These are phyloP conservation scores for Pythium sukuiense DNA, from an alignment of 352 stramenopile genomes.

Conservation along the genomic window DNA sequence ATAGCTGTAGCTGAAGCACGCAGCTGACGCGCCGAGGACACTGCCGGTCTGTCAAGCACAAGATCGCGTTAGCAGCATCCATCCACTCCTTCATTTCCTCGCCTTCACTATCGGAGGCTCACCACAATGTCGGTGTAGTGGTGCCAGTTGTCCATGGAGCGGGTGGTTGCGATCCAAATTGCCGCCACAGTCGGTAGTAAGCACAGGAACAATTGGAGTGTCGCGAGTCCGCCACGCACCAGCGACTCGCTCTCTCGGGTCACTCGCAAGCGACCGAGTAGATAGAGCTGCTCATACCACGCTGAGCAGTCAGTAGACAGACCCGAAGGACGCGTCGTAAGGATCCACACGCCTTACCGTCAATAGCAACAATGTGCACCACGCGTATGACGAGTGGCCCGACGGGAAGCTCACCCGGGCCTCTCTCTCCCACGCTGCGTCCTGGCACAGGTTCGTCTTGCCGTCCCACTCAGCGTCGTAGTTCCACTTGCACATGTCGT, in stretches of 20 bases:
- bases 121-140: constrained; percentile 83
- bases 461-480: constrained; percentile 70
- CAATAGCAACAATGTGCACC: constrained; percentile 69
- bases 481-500: constrained; percentile 77
- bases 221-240: constrained; percentile 52
- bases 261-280: constrained; percentile 63
- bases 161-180: constrained; percentile 69
- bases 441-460: constrained; percentile 54
- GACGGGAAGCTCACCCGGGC: constrained; percentile 73
- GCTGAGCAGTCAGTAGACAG: no score
- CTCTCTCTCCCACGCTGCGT: constrained; percentile 49
- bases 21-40: constrained; percentile 46
- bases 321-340: not conserved
- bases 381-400: constrained; percentile 72
- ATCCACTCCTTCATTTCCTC: no score
- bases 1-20: constrained; percentile 54
- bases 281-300: constrained; percentile 36
- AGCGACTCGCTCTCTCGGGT: constrained; percentile 50
- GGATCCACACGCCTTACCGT: constrained; percentile 22
- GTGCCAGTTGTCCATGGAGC: constrained; percentile 85
- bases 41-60: constrained; percentile 29
- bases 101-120: not conserved
- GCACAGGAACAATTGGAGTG: constrained; percentile 66
- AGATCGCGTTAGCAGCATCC: not conserved
- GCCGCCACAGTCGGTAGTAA: constrained; percentile 59